Evolutionary conservation across 2,329 filamentous ascomycete species (phyloP).

Genomic region (Stenocarpella maydis): DNA sequence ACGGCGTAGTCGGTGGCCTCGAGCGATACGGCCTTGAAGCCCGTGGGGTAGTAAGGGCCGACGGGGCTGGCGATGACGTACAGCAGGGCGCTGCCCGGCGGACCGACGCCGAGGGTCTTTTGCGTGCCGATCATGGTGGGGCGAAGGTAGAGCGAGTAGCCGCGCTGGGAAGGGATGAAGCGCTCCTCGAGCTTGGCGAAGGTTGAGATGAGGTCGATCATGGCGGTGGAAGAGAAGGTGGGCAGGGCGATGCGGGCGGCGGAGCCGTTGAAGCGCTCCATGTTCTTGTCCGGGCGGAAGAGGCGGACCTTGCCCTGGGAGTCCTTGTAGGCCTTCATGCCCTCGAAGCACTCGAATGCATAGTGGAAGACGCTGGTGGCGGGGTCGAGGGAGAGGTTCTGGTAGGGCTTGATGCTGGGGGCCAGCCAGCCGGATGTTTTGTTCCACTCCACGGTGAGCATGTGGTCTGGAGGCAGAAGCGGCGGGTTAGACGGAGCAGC

Average conservation of each 20-base stretch:
- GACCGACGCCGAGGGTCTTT: conserved; percentile 87
- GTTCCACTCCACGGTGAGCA: conserved; percentile 96
- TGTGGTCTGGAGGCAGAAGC: conserved; percentile 74
- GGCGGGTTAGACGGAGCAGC: neutral
- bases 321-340: conserved; percentile 99
- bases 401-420: conserved; percentile 89
- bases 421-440: conserved; percentile 82
- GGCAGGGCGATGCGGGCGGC: conserved; percentile 91
- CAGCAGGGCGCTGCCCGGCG: conserved; percentile 90
- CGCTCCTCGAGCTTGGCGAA: conserved; percentile 83
- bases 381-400: conserved; percentile 95
- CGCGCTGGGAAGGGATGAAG: conserved; percentile 86
- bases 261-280: conserved; percentile 92
- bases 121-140: conserved; percentile 98
- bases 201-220: conserved; percentile 83
- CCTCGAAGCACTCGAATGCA: conserved; percentile 97
- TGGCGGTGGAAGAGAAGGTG: conserved; percentile 76
- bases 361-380: conserved; percentile 99
- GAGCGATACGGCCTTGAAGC: conserved; percentile 95
- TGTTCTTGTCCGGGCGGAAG: conserved; percentile 96
- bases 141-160: conserved; percentile 94
- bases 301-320: conserved; percentile 78
- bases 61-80: conserved; percentile 97
- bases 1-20: conserved; percentile 97
- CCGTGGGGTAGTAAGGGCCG: conserved; percentile 96